These are phyloP conservation scores for Candida glaebosa DNA, from an alignment of 805 yeast species.

Conservation along the genomic window DNA sequence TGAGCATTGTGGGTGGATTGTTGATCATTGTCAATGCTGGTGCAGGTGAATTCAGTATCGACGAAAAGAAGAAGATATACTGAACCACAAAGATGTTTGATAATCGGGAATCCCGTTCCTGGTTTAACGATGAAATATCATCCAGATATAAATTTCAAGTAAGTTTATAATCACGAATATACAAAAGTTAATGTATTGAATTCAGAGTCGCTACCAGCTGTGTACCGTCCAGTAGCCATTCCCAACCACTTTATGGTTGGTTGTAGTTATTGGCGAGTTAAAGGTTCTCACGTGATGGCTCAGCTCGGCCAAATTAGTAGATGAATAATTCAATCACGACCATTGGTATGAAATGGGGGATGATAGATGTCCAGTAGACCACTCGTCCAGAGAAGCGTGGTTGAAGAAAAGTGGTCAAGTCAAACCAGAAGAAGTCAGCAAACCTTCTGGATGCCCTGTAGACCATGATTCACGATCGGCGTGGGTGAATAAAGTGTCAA, in stretches of 20 bases:
- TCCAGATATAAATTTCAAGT: no score
- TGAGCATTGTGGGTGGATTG: conserved; percentile 93
- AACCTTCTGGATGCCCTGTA: conserved; percentile 40
- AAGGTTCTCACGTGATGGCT: neutral
- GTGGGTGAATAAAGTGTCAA: conserved; percentile 37
- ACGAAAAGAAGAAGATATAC: conserved; percentile 92
- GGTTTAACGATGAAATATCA: no score
- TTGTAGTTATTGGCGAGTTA: neutral
- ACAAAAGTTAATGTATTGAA: no score
- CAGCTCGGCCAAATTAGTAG: neutral
- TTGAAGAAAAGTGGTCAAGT: conserved; percentile 11
- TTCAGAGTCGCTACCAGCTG: no score
- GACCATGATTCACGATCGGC: conserved; percentile 31
- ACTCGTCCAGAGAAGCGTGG: conserved; percentile 36
- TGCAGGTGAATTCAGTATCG: conserved; percentile 90
- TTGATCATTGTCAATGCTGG: conserved; percentile 90
- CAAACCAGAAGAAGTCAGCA: conserved; percentile 10
- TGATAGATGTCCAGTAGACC: conserved; percentile 52
- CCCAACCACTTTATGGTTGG: no score
- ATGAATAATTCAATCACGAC: no score
- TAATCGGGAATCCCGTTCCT: no score
- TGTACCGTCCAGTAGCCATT: no score
- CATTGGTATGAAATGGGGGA: conserved; percentile 1
- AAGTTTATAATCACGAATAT: no score
- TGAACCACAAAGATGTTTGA: conserved; percentile 21